These are phyloP conservation scores for Artemisia argyi DNA, from an alignment of 129 eudicot genomes.

Conservation along the genomic window DNA sequence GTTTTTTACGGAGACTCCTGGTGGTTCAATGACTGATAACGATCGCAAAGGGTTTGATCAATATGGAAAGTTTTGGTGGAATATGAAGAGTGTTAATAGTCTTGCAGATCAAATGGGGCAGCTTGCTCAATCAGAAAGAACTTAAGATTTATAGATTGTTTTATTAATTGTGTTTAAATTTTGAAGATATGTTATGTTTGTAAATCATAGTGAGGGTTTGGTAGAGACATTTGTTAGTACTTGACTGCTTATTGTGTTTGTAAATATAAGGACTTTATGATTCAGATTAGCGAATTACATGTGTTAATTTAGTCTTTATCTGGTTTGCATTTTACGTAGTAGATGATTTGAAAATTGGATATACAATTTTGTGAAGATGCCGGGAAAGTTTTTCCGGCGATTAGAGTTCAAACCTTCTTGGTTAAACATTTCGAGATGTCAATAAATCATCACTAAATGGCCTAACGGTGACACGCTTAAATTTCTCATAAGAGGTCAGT, in stretches of 20 bases:
- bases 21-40: constrained; percentile 37
- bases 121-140: constrained; percentile 59
- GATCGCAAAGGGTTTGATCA: constrained; percentile 47
- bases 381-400: no score
- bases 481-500: no score
- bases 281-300: not conserved
- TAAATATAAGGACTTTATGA: not conserved
- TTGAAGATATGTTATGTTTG: constrained; percentile 21
- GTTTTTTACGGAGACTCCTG: constrained; percentile 39
- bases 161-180: constrained; percentile 15
- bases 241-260: constrained; percentile 8
- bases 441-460: no score
- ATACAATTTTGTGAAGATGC: no score
- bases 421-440: no score
- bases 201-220: constrained; percentile 18
- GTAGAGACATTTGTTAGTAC: constrained; percentile 6
- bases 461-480: no score
- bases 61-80: constrained; percentile 61
- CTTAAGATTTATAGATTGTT: constrained; percentile 33
- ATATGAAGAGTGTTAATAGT: constrained; percentile 49
- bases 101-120: constrained; percentile 64
- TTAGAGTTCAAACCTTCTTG: not conserved
- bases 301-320: no score
- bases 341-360: no score
- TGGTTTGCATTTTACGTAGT: no score